Evolutionary conservation across 2,329 filamentous ascomycete genomes (phyloP), one percentile per base, ranked within the genome.

Genomic region (Cercospora zeina): DNA sequence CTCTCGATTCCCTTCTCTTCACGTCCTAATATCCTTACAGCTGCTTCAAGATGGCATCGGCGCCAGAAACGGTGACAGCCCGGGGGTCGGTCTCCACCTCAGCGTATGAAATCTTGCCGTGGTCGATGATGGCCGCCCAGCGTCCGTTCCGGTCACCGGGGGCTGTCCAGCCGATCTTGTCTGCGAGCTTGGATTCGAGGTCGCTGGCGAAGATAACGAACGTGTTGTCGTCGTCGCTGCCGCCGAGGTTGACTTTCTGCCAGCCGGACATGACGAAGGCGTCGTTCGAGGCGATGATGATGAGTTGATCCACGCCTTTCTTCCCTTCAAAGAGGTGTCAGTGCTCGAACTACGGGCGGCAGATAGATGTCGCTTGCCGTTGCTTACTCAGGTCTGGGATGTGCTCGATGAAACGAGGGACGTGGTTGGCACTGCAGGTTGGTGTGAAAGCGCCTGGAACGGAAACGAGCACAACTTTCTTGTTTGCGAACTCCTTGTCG

Each of bases 241-340:
- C 47, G 47, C 55, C 64, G 30, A 63, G 30, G 62, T 68, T 66
- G 54, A 66, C 64, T 36, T 68, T 68, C 27, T 68, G 66, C 66
- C 66, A 68, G 54, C 66, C 66, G 45, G 39, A 54, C 66, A 68
- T 68, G 34, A 68, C 66, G 54, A 45, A 68, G 30, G 64, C 66
- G 24, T 68, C 64, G 55, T 68, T 68, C 16, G 66, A 62, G 14
- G 64, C 66, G 51, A 68, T 68, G 54, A 68, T 62, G 56, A 68
- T 54, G 51, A 68, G 62, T 30, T 65, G 56, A 55, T 68, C 64
- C 16, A 68, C 64, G 42, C 64, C 66, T 59, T 66, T 68, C 33
- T 54, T 36, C 50, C 64, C 56, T 59, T 7, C 5, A 33, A 21
- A 6, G 9, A 42, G 21, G 54, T 54, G 62, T 63, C 9, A 58